A percentile compares a stretch with the other conserved stretches of the same genome.
Conservation (phyloP, 225 moss, liverwort and hornwort genomes). For the Climacium dendroides region DNA sequence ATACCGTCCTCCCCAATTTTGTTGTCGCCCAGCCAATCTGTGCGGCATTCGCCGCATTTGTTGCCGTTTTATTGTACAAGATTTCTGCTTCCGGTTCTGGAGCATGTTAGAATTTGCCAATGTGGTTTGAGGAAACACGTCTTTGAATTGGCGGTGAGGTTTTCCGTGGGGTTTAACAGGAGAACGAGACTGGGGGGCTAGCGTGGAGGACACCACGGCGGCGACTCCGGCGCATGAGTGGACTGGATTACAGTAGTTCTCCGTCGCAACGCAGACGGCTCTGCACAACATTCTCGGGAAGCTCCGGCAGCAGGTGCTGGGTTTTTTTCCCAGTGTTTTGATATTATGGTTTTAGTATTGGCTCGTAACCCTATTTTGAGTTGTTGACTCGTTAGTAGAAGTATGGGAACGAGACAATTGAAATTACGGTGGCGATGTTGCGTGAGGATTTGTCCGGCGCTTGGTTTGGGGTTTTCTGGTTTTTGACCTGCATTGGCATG, state of each 20-base stretch:
- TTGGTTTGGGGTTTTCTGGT: neutral
- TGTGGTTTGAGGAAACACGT: neutral
- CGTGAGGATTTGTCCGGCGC: neutral
- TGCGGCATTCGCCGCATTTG: neutral
- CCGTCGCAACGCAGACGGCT: constrained; percentile 76
- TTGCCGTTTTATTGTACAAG: neutral
- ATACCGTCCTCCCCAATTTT: neutral
- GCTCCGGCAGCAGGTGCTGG: constrained; percentile 59
- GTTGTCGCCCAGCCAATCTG: neutral
- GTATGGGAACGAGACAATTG: neutral
- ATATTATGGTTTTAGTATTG: neutral
- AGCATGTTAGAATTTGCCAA: neutral
- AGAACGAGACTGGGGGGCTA: neutral
- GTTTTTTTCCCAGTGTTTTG: neutral
- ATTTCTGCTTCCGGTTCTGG: neutral
- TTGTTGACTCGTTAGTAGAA: neutral
- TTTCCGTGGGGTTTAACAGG: neutral
- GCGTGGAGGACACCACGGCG: constrained; percentile 8
- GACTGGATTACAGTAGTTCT: constrained; percentile 86
- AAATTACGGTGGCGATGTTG: neutral
- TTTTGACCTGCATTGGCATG: neutral
- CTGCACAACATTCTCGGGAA: constrained; percentile 66
- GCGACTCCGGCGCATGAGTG: constrained; percentile 60
- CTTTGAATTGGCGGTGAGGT: neutral
- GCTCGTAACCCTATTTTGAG: neutral